phyloP scores from a whole-genome alignment of 2,329 filamentous ascomycete species.

The Fusarium sp. region DNA sequence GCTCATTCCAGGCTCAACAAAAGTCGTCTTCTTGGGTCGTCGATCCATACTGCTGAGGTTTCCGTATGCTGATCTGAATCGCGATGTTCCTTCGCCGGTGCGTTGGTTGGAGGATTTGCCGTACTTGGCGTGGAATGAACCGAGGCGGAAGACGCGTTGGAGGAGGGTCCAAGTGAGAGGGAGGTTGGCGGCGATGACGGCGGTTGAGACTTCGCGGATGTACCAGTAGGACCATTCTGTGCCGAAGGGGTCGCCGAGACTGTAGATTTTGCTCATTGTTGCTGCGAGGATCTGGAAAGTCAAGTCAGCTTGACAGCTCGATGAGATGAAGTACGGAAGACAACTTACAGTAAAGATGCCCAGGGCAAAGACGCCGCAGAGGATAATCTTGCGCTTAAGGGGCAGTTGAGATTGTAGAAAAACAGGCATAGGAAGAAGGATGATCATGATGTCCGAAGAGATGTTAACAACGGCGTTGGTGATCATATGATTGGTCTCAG shows the following conservation, averaged over 20 bases:
- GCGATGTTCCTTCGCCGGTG: conserved; percentile 33
- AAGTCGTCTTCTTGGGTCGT: neutral
- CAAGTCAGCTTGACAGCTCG: no score
- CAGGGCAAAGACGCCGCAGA: conserved; percentile 55
- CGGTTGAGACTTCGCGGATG: conserved; percentile 55
- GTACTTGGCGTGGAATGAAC: conserved; percentile 40
- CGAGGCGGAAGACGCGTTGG: conserved; percentile 48
- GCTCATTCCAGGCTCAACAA: conserved; percentile 31
- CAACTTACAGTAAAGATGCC: conserved; percentile 53
- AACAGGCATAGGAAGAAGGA: conserved; percentile 62
- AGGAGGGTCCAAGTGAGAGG: conserved; percentile 54
- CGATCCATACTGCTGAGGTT: conserved; percentile 37
- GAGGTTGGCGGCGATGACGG: conserved; percentile 55
- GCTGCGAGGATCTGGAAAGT: conserved; percentile 32
- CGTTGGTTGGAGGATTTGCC: conserved; percentile 38
- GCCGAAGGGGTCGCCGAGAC: conserved; percentile 50
- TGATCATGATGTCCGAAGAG: conserved; percentile 65
- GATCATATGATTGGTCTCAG: conserved; percentile 63
- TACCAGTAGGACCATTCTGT: conserved; percentile 55
- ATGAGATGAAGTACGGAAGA: no score
- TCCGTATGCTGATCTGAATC: conserved; percentile 35
- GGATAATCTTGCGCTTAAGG: conserved; percentile 58
- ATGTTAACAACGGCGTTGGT: conserved; percentile 66
- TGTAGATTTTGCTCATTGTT: conserved; percentile 52
- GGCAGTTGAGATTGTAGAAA: conserved; percentile 58